Base-by-base conservation (phyloP, 352 stramenopile species). In the Phytophthora sp. region DNA sequence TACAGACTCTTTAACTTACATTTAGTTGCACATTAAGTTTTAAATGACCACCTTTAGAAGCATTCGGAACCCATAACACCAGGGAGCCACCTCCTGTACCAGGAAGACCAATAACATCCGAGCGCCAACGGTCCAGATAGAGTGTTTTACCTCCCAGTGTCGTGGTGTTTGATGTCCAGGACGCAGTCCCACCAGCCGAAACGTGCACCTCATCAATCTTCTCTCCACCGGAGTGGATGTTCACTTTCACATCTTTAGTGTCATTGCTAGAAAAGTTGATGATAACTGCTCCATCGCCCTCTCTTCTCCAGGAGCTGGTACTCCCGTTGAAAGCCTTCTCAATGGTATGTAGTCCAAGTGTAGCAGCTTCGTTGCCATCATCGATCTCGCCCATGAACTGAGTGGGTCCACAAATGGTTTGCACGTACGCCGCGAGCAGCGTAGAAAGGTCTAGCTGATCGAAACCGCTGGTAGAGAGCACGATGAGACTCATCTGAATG, bases 61-160 rank as follows among this genome's bases (percentile, higher is more conserved):
- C 34, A 18, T 73, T 66, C 5, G 81, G 72, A 8, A 90, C 59
- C 78, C 78, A 88, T 4, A 82, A 20, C 13, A 80, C 46, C 3
- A 90, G 54, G 30, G 82, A 89, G 3, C 77, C 79, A 48, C 82
- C 79, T 21, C 77, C 79, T 2, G 79, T 80, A 7, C 77, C 72
- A 28, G 77, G 74, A 24, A 88, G 51, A 38, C 77, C 74, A 4
- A 87, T 59, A 31, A 85, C 61, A 12, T 64, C 75, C 5, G 69
- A 54, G 2, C 81, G 77, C 74, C 75, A 86, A 37, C 77, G 77
- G 55, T 85, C 77, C 54, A 88, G 26, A 59, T 87, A 88, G 39
- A 88, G 21, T 3, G 78, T 90, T 63, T 88, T 90, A 26, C 78
- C 71, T 18, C 76, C 51, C 13, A 84, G 45, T 0, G 31, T 39